Evolutionary conservation across 2,329 filamentous ascomycete genomes (phyloP).

Genomic region (Cladosporium colombiae): DNA sequence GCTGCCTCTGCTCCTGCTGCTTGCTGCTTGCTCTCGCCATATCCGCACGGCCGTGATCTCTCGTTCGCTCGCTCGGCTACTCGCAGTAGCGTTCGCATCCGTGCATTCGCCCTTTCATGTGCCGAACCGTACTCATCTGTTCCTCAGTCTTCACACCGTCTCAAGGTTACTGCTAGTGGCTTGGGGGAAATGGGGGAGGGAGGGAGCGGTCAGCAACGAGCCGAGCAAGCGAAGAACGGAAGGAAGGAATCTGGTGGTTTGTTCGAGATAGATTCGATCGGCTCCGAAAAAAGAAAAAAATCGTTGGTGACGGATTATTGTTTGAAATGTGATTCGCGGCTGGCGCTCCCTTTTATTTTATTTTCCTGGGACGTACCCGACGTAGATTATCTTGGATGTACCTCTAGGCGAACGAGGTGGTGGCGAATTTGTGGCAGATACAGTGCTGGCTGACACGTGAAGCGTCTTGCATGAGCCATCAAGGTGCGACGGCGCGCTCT

Average conservation of each 20-base stretch:
- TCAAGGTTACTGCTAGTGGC: neutral
- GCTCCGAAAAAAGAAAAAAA: neutral
- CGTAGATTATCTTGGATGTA: neutral
- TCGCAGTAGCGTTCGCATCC: constrained; percentile 3
- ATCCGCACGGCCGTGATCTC: constrained; percentile 4
- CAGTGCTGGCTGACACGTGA: neutral
- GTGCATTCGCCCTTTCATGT: neutral
- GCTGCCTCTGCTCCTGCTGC: neutral
- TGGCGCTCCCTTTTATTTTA: neutral
- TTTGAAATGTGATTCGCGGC: neutral
- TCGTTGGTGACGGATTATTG: neutral
- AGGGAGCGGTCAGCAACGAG: neutral
- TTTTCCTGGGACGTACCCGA: neutral
- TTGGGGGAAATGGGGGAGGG: neutral
- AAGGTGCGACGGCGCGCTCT: neutral
- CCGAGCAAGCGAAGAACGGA: neutral
- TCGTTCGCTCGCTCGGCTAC: neutral
- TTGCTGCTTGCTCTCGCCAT: neutral
- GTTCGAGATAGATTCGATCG: neutral
- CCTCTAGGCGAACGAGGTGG: neutral
- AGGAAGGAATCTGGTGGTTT: neutral
- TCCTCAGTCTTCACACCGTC: neutral
- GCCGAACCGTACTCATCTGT: neutral
- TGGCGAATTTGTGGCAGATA: neutral
- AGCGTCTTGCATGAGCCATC: neutral